Evolutionary conservation across 768 basidiomycete species (phyloP), one percentile per base, ranked within the genome.

Genomic region (Tricholomella constricta): DNA sequence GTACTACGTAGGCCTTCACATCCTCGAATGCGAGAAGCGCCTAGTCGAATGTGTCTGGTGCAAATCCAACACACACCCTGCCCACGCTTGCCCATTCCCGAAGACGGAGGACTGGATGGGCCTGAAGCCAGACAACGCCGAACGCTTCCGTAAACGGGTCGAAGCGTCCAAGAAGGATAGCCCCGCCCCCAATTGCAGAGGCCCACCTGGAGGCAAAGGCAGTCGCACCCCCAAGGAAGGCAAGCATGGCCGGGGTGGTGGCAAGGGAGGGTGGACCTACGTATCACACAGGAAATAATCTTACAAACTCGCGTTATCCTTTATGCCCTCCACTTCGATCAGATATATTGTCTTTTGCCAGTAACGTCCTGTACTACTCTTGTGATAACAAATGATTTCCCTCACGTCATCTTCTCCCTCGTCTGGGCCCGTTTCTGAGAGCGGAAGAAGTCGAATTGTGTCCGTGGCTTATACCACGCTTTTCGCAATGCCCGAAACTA

Each of bases 31-130:
- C 12, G 43, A 42, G 1, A 50, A 45, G 6, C 17, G 43, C 12
- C 25, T 51, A 1, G 29, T 55, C 10, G 9, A 38, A 17, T 55
- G 51, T 19, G 43, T 45, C 2, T 55, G 42, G 42, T 55, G 54
- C 36, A 55, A 51, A 41, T 50, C 37, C 3, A 34, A 49, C 36
- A 40, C 48, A 11, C 43, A 55, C 43, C 43, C 48, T 0, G 26
- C 43, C 1, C 48, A 50, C 34, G 43, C 54, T 0, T 55, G 54
- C 48, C 48, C 48, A 4, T 46, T 55, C 35, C 54, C 23, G 2
- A 50, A 55, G 27, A 23, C 42, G 8, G 22, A 42, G 0, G 54
- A 50, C 48, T 55, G 43, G 48, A 14, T 50, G 17, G 43, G 48
- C 10, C 54, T 42, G 11, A n/a, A 15, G 3, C 35, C 48, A 25